Evolutionary conservation across 441 rosid species (phyloP).

Genomic region (Erysimum pusillum): DNA sequence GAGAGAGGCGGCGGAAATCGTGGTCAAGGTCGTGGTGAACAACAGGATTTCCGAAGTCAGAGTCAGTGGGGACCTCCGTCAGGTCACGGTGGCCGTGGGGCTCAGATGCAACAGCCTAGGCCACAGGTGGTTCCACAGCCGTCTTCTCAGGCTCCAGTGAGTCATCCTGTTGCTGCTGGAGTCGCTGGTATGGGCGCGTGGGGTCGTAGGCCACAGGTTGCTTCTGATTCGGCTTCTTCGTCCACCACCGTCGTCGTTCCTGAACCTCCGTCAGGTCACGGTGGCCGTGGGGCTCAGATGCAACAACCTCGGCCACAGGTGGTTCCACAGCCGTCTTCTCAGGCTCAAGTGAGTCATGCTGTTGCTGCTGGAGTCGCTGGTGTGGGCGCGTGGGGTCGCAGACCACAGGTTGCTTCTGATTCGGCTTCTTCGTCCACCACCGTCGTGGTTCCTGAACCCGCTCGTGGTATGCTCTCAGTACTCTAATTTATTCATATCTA

Average conservation of each 20-base stretch:
- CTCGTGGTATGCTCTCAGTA: conserved; percentile 33
- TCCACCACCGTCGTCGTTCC: too few species aligned
- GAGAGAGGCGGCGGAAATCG: conserved; percentile 5
- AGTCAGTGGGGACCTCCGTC: conserved; percentile 47
- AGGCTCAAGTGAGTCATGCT: conserved; percentile 11
- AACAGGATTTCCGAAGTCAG: conserved; percentile 32
- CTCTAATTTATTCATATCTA: background rate
- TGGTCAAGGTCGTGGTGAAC: conserved; percentile 36
- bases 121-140: conserved; percentile 1
- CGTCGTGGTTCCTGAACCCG: conserved; percentile 25
- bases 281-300: conserved; percentile 27
- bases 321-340: conserved; percentile 1
- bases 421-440: conserved; percentile 38
- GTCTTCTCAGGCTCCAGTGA: too few species aligned
- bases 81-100: conserved; percentile 22
- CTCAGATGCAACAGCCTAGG: conserved; percentile 29
- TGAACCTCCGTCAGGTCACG: conserved; percentile 38
- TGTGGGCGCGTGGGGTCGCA: conserved; percentile 43
- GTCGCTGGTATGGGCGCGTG: too few species aligned
- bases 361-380: background rate
- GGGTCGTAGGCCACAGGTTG: too few species aligned
- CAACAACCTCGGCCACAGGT: conserved; percentile 32
- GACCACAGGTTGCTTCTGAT: conserved; percentile 8
- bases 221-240: too few species aligned
- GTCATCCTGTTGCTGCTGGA: too few species aligned